Percentiles rank a stretch among this genome's conserved stretches.
These are phyloP conservation scores for Quercus variabilis DNA, from an alignment of 306 rosid genomes.

Conservation along the genomic window DNA sequence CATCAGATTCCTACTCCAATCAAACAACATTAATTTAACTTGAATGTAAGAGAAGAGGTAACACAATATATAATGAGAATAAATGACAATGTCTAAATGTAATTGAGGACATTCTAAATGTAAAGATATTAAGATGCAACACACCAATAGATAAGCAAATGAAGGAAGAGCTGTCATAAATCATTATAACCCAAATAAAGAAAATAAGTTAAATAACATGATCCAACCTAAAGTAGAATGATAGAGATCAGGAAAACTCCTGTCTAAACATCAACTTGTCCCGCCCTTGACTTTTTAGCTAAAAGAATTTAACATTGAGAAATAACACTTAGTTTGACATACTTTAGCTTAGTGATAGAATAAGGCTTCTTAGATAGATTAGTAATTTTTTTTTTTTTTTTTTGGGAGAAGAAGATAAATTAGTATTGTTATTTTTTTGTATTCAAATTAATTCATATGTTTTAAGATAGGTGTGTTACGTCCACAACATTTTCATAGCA, in stretches of 20 bases:
- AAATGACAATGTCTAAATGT: neutral
- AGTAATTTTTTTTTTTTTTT: too few relatives aligned
- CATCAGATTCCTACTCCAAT: constrained; percentile 62
- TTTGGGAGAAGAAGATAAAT: too few relatives aligned
- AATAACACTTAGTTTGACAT: neutral
- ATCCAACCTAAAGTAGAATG: neutral
- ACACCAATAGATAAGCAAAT: neutral
- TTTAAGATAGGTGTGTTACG: too few relatives aligned
- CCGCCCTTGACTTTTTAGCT: neutral
- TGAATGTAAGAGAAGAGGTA: constrained; percentile 5
- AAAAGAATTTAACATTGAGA: neutral
- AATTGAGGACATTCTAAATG: neutral
- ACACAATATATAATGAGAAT: neutral
- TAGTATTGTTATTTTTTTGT: too few relatives aligned
- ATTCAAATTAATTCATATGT: too few relatives aligned
- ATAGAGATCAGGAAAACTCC: constrained; percentile 6
- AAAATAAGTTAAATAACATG: neutral
- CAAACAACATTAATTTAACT: constrained; percentile 15
- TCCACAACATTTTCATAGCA: too few relatives aligned
- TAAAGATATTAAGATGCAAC: neutral
- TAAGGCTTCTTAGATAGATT: too few relatives aligned
- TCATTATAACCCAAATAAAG: neutral
- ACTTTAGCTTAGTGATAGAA: too few relatives aligned
- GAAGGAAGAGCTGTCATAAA: neutral
- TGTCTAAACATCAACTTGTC: neutral